These are phyloP conservation scores for Chytriomyces sp. DNA, from an alignment of 192 early-diverging fungal species.

Conservation along the genomic window DNA sequence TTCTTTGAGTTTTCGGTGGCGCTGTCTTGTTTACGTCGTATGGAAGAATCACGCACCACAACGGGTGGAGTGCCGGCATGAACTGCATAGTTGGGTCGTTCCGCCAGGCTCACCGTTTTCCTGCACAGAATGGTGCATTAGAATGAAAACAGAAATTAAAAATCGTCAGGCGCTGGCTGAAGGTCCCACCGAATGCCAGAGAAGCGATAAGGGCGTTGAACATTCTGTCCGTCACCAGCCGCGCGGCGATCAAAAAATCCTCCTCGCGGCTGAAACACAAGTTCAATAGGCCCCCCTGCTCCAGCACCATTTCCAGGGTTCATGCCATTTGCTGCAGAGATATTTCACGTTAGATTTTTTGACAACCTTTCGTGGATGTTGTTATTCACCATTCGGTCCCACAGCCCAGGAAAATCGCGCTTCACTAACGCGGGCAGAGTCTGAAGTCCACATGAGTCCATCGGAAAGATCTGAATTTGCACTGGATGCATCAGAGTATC, in stretches of 20 bases:
- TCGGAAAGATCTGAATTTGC: neutral
- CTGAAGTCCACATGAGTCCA: constrained; percentile 12
- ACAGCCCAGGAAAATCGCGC: constrained; percentile 21
- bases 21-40: no score
- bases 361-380: neutral
- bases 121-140: no score
- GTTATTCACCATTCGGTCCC: neutral
- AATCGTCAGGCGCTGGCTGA: no score
- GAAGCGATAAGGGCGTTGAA: neutral
- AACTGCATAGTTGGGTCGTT: neutral
- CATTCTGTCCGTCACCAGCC: neutral
- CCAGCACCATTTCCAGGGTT: neutral
- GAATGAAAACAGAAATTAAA: no score
- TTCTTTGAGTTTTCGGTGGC: no score
- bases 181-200: neutral
- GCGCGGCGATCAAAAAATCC: neutral
- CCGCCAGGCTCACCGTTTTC: neutral
- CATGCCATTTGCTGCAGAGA: neutral
- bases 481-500: neutral
- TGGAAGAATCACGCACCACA: neutral
- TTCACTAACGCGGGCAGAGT: constrained; percentile 10
- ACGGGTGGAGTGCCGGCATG: neutral
- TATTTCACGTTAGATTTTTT: neutral
- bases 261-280: neutral
- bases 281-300: neutral